phyloP scores from a whole-genome alignment of 352 stramenopile species.

The Peronospora farinosa region DNA sequence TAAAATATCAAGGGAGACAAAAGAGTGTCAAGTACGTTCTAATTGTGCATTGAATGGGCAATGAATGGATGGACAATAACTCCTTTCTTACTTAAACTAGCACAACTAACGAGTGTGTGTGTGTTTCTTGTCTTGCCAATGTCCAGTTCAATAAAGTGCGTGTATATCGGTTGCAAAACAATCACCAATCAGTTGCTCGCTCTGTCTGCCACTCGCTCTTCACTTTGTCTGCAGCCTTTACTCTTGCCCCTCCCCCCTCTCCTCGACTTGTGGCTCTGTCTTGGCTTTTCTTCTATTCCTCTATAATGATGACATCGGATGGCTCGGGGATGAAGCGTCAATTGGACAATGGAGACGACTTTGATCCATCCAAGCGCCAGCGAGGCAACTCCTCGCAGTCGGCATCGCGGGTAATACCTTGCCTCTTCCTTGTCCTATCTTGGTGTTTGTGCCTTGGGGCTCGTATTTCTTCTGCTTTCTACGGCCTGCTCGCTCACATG shows the following conservation, averaged over 20 bases:
- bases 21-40: constrained; percentile 11
- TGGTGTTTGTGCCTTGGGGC: constrained; percentile 3
- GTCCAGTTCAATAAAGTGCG: constrained; percentile 4
- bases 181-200: constrained; percentile 13
- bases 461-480: not conserved
- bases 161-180: constrained; percentile 17
- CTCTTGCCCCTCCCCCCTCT: constrained; percentile 2
- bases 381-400: constrained; percentile 25
- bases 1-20: not conserved
- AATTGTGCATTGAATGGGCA: constrained; percentile 2
- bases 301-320: constrained; percentile 13
- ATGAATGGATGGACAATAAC: not conserved
- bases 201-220: constrained; percentile 7
- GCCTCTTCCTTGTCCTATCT: constrained; percentile 3
- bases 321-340: constrained; percentile 40
- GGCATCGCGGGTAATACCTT: constrained; percentile 43
- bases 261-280: constrained; percentile 6
- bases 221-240: constrained; percentile 4
- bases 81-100: not conserved
- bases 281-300: constrained; percentile 1
- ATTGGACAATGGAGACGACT: constrained; percentile 28
- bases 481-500: constrained; percentile 16
- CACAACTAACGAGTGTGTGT: constrained; percentile 3
- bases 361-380: constrained; percentile 32
- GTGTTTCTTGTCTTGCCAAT: constrained; percentile 3